Percentiles rank a stretch among this genome's conserved stretches.
Conservation (phyloP, 2,329 filamentous ascomycete species). For the Pseudogymnoascus sp. region DNA sequence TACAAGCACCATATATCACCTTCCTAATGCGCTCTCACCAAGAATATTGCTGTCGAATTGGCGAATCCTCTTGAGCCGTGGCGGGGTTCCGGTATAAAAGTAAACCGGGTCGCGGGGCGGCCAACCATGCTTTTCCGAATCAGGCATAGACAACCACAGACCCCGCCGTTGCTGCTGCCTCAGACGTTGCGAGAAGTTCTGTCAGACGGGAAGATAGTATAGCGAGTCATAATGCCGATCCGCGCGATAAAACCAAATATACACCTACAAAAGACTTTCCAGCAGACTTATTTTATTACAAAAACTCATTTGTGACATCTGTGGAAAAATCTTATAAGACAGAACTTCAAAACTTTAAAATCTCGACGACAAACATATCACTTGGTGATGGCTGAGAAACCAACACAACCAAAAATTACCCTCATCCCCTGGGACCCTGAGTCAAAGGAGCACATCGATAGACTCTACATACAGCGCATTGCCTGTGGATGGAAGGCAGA, state of each 20-base stretch:
- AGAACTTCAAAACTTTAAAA: not conserved
- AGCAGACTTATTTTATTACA: not conserved
- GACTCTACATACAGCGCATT: conserved; percentile 36
- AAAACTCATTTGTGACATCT: not conserved
- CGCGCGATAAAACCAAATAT: not conserved
- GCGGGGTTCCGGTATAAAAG: not conserved
- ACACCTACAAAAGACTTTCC: not conserved
- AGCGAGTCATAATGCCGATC: not conserved
- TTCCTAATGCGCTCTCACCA: not conserved
- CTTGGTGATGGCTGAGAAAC: not conserved
- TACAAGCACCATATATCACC: not conserved
- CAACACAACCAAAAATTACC: conserved; percentile 20
- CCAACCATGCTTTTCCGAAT: not conserved
- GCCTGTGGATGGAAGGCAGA: conserved; percentile 38
- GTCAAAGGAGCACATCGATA: conserved; percentile 30
- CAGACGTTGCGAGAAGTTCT: not conserved
- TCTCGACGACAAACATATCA: not conserved
- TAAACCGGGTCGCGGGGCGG: not conserved
- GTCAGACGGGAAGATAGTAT: not conserved
- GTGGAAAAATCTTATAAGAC: not conserved
- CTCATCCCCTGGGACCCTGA: conserved; percentile 38
- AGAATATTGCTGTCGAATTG: not conserved
- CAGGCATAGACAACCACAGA: not conserved
- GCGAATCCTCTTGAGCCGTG: not conserved
- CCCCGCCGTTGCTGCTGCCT: not conserved